Percentiles rank a stretch among this genome's conserved stretches.
Evolutionary conservation across 495 filamentous ascomycete species (phyloP).

Genomic region (Daldinia grandis): DNA sequence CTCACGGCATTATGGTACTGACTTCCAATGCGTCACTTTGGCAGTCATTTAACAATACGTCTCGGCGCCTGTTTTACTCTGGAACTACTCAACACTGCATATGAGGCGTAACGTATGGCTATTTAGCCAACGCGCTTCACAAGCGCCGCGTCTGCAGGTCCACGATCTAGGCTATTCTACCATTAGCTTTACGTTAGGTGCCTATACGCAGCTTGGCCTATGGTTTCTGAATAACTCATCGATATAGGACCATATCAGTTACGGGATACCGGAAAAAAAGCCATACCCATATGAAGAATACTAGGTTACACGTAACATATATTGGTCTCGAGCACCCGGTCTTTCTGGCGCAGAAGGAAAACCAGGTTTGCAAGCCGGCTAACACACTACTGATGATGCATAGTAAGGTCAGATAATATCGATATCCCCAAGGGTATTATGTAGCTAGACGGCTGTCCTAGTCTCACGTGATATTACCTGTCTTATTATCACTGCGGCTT

Average conservation of each 20-base stretch:
- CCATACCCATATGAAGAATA: background rate
- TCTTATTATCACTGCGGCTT: conserved; percentile 26
- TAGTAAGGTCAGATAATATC: conserved; percentile 19
- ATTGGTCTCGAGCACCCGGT: conserved; percentile 12
- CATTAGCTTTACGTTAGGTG: conserved; percentile 11
- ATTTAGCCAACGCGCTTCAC: conserved; percentile 18
- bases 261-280: conserved; percentile 13
- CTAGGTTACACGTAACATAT: conserved; percentile 12
- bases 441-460: conserved; percentile 4
- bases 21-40: background rate
- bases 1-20: background rate
- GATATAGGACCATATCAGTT: conserved; percentile 3
- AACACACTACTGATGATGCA: background rate
- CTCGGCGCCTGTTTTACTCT: conserved; percentile 16
- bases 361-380: conserved; percentile 23
- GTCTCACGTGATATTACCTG: conserved; percentile 29
- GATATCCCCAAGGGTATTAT: conserved; percentile 17
- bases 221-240: conserved; percentile 8
- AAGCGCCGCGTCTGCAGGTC: conserved; percentile 26
- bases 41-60: background rate
- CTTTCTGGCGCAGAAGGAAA: conserved; percentile 2
- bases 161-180: conserved; percentile 21
- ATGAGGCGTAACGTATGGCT: conserved; percentile 6
- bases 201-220: conserved; percentile 9
- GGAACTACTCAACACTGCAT: conserved; percentile 6